Base-by-base conservation (phyloP, 495 filamentous ascomycete genomes). In the Poronia punctata region DNA sequence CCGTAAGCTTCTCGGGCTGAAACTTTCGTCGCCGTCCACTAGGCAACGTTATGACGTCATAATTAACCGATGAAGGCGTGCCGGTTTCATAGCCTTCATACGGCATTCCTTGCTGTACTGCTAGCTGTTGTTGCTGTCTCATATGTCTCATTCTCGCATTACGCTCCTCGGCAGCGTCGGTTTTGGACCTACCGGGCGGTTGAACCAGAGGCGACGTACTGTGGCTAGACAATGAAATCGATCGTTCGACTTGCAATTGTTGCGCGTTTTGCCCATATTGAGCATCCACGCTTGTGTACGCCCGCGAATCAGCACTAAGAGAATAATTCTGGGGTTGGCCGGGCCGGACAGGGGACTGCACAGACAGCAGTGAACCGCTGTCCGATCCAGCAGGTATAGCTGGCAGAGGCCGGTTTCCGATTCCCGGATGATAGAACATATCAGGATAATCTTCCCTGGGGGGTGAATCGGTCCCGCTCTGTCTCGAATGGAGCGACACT, bases 401-500 rank as follows among this genome's bases (percentile, higher is more conserved):
- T 11, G 88, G 88, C 27, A 94, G 66, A 7, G 88, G 88, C 23
- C 85, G 75, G 31, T 62, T 73, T 4, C 63, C 70, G 54, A 86
- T 77, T 3, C 84, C 83, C 5, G 88, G 92, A 55, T 95, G 88
- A 58, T 87, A 98, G 56, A 97, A 98, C 59, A 97, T 78, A 48
- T 96, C 93, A 12, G 80, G 83, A 40, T 84, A 83, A 33, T 81
- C 83, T 28, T 84, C 84, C 35, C 76, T 68, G 16, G 60, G 49
- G 14, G 71, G 64, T 25, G 70, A 74, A n/a, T 77, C 74, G 46
- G 71, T 80, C 48, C 59, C 68, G 65, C 53, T 80, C 61, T 47
- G 69, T 53, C 45, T 70, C 48, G 52, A 75, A 56, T 61, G 66
- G 48, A 66, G 60, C 38, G 45, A 73, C 49, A 55, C 84, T 48